phyloP scores from a whole-genome alignment of 768 basidiomycete genomes.

The Boletus rubescentipes region DNA sequence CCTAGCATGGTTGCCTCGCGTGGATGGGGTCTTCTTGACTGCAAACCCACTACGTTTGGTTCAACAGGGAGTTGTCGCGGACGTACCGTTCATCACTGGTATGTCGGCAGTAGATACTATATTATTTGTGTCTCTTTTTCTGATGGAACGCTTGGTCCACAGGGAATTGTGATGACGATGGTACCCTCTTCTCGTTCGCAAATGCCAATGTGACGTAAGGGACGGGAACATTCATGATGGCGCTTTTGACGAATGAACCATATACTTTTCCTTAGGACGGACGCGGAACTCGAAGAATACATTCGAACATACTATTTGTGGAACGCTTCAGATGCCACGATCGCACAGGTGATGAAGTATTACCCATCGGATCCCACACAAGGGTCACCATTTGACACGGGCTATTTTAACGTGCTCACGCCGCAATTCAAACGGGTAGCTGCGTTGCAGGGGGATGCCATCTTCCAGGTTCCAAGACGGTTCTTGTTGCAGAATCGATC shows the following conservation, averaged over 20 bases:
- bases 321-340: slow-evolving; percentile 16
- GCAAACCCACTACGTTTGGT: slow-evolving; percentile 34
- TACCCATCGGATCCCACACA: slow-evolving; percentile 41
- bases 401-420: slow-evolving; percentile 40
- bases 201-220: neutral
- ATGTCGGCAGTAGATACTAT: neutral
- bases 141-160: neutral
- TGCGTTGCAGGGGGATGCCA: slow-evolving; percentile 46
- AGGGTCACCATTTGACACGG: slow-evolving; percentile 57
- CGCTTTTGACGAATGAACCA: no score
- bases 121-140: no score
- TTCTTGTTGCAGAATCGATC: slow-evolving; percentile 42
- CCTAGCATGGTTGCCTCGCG: slow-evolving; percentile 37
- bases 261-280: slow-evolving; percentile 23
- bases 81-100: slow-evolving; percentile 11
- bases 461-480: slow-evolving; percentile 50
- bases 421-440: slow-evolving; percentile 53
- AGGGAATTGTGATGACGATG: slow-evolving; percentile 44
- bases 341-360: slow-evolving; percentile 26
- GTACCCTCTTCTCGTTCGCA: slow-evolving; percentile 38
- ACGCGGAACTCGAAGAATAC: slow-evolving; percentile 31
- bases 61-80: slow-evolving; percentile 32
- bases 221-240: no score
- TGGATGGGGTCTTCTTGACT: slow-evolving; percentile 40
- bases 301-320: slow-evolving; percentile 31